Evolutionary conservation across 768 basidiomycete genomes (phyloP), one percentile per base, ranked within the genome.

Genomic region (Amanita brunnescens): DNA sequence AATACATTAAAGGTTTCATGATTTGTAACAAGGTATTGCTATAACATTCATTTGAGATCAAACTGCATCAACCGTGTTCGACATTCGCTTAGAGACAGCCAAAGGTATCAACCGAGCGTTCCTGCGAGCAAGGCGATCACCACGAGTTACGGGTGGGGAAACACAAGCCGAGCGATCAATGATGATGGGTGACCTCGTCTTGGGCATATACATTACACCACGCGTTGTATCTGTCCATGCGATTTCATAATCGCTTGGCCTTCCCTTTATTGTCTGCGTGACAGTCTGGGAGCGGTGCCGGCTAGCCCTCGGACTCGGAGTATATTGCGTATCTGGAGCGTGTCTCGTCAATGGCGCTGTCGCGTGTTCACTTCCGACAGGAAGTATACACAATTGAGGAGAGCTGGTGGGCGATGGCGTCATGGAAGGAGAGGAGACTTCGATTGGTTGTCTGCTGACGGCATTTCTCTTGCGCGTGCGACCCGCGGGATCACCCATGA

Each of bases 371-470:
- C n/a, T n/a, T 21, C 12, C 46, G 23, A 14, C 12, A 34, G 34
- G 16, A 7, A 23, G 21, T 13, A 32, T 20, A 12, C 34, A 37
- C 1, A 40, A 39, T 32, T 48, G 18, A 13, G 48, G 48, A 23
- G 48, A 40, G 30, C 3, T 41, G 8, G 38, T 33, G 14, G 48
- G 48, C 38, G 48, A 49, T 5, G 48, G 38, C n/a, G 48, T 40
- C 48, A 49, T 40, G 4, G 48, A 49, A 10, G 48, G 48, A 26
- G 48, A 40, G 6, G 37, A 23, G 6, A 13, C 26, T 41, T 49
- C 48, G 12, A 49, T 49, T 1, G 46, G 34, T 24, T 33, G 33
- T 16, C 7, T 47, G 5, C 20, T n/a, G n/a, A n/a, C n/a, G n/a
- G n/a, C n/a, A n/a, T n/a, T 34, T 47, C 5, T 32, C 24, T 23